Conservation (phyloP, 2,329 filamentous ascomycete genomes). For the Talaromyces sp. region DNA sequence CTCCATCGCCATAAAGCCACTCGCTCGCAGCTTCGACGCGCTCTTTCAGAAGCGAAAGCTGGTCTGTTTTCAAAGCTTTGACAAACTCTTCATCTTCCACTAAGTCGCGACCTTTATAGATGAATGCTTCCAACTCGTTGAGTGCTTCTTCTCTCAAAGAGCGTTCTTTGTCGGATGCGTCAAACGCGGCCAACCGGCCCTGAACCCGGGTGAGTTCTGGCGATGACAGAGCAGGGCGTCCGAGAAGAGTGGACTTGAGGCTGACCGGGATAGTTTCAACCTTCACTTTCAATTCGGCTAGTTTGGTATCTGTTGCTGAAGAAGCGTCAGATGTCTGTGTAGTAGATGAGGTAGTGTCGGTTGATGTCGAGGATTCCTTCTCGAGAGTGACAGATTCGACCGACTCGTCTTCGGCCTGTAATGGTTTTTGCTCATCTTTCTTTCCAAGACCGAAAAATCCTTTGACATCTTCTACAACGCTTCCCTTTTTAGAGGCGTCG, state of each 20-base stretch:
- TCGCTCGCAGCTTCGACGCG: slow-evolving; percentile 67
- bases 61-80: slow-evolving; percentile 60
- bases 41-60: slow-evolving; percentile 61
- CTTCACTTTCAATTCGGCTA: slow-evolving; percentile 39
- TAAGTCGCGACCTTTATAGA: slow-evolving; percentile 80
- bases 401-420: slow-evolving; percentile 57
- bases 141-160: slow-evolving; percentile 75
- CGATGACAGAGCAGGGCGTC: slow-evolving; percentile 30
- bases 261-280: slow-evolving; percentile 48
- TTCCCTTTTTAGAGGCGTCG: slow-evolving; percentile 65
- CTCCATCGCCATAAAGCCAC: slow-evolving; percentile 85
- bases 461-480: slow-evolving; percentile 89
- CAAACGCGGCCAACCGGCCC: slow-evolving; percentile 75
- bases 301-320: slow-evolving; percentile 38
- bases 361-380: slow-evolving; percentile 38
- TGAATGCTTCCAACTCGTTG: slow-evolving; percentile 89
- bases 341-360: slow-evolving; percentile 34
- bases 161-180: slow-evolving; percentile 74
- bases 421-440: slow-evolving; percentile 68
- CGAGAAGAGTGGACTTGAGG: slow-evolving; percentile 43
- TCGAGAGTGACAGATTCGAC: slow-evolving; percentile 45
- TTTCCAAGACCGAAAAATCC: slow-evolving; percentile 91
- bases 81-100: slow-evolving; percentile 72
- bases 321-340: slow-evolving; percentile 45
- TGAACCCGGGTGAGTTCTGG: slow-evolving; percentile 48